A percentile compares a stretch with the other conserved stretches of the same genome.
These are phyloP conservation scores for Bipolaris victoriae DNA, from an alignment of 2,329 filamentous ascomycete species.

Conservation along the genomic window DNA sequence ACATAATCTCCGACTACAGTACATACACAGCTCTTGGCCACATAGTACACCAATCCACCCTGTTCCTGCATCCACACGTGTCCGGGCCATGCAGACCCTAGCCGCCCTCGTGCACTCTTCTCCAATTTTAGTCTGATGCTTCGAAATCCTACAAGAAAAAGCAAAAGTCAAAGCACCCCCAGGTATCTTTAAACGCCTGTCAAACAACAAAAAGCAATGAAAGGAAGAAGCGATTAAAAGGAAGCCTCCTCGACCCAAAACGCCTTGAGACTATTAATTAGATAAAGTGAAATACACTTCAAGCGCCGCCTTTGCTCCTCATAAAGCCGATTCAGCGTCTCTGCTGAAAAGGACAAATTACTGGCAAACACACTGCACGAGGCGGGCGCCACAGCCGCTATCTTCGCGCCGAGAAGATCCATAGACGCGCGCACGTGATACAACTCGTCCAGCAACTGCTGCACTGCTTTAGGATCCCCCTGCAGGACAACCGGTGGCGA, in stretches of 20 bases:
- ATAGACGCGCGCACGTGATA: neutral
- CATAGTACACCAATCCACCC: too few relatives aligned
- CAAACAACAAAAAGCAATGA: neutral
- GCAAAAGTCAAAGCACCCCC: neutral
- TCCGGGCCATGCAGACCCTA: too few relatives aligned
- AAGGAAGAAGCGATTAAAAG: neutral
- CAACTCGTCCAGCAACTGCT: neutral
- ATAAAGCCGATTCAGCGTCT: neutral
- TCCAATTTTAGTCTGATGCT: too few relatives aligned
- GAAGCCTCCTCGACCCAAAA: conserved; percentile 1
- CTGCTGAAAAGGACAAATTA: neutral
- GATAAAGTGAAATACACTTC: neutral
- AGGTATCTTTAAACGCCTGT: neutral
- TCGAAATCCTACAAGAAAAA: neutral
- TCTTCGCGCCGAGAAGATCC: neutral
- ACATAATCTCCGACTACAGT: too few relatives aligned
- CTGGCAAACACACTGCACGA: neutral
- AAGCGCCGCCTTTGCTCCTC: neutral
- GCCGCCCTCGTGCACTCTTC: too few relatives aligned
- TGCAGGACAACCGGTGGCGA: neutral
- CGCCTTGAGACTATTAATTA: neutral
- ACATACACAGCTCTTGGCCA: too few relatives aligned
- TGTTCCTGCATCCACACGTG: too few relatives aligned
- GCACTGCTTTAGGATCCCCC: neutral
- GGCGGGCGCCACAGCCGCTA: neutral